Evolutionary conservation across 352 stramenopile species (phyloP).

Genomic region (Albugo laibachii): DNA sequence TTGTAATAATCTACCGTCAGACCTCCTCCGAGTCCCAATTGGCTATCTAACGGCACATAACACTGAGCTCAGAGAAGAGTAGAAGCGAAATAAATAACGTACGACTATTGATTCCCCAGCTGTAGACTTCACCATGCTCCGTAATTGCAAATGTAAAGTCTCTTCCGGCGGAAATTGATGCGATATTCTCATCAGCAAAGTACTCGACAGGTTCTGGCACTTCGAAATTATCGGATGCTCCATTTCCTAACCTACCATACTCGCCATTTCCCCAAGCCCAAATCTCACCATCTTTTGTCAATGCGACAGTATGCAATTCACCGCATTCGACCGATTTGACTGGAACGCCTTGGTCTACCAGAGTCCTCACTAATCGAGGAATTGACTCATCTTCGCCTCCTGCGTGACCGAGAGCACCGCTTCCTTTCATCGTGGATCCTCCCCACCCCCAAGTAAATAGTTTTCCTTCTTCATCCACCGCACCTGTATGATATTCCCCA

Average conservation of each 20-base stretch:
- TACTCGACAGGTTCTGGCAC: conserved; percentile 72
- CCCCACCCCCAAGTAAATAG: conserved; percentile 84
- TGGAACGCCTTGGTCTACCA: conserved; percentile 68
- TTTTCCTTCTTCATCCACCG: conserved; percentile 66
- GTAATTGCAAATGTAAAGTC: conserved; percentile 82
- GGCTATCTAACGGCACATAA: conserved; percentile 24
- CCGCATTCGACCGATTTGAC: conserved; percentile 53
- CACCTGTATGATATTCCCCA: conserved; percentile 72
- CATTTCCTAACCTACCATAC: conserved; percentile 82
- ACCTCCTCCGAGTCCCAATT: conserved; percentile 76
- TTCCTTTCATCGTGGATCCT: conserved; percentile 65
- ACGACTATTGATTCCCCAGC: conserved; percentile 86
- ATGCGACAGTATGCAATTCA: conserved; percentile 79
- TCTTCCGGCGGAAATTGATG: conserved; percentile 54
- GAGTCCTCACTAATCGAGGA: conserved; percentile 35
- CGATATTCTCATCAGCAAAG: conserved; percentile 49
- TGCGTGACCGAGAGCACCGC: conserved; percentile 47
- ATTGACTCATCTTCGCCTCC: conserved; percentile 52
- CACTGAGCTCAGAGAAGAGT: neutral
- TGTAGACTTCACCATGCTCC: conserved; percentile 68
- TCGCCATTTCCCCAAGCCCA: conserved; percentile 85
- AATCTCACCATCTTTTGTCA: conserved; percentile 77
- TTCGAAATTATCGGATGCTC: conserved; percentile 60
- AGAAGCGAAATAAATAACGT: conserved; percentile 10
- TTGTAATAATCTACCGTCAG: conserved; percentile 86